Conservation (phyloP, 257 asterid genomes). For the Rehmannia glutinosa region DNA sequence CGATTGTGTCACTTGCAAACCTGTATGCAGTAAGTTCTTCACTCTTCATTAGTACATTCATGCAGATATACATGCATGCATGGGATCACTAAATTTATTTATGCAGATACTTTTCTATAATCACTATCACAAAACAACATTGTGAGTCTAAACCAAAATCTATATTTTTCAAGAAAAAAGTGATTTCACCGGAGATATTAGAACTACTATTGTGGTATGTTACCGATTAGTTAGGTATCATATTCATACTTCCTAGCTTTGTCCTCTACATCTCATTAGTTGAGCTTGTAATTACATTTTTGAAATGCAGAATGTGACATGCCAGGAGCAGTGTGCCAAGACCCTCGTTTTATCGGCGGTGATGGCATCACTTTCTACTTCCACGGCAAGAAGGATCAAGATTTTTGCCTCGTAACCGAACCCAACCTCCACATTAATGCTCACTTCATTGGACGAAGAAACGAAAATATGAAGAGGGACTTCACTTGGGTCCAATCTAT, state of each 20-base stretch:
- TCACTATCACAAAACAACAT: too few relatives aligned
- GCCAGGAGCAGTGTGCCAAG: constrained; percentile 79
- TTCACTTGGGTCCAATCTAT: constrained; percentile 75
- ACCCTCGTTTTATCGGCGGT: constrained; percentile 73
- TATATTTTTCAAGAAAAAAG: too few relatives aligned
- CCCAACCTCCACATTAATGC: constrained; percentile 56
- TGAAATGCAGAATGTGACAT: constrained; percentile 39
- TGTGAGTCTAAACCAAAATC: too few relatives aligned
- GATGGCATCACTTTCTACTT: constrained; percentile 73
- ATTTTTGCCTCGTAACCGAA: constrained; percentile 55
- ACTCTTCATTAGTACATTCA: background rate
- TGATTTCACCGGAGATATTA: too few relatives aligned
- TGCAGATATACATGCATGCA: background rate
- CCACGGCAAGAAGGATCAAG: constrained; percentile 51
- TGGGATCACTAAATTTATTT: too few relatives aligned
- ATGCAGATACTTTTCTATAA: too few relatives aligned
- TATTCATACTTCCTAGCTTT: too few relatives aligned
- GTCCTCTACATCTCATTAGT: background rate
- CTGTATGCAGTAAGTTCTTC: constrained; percentile 50
- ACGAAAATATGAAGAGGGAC: constrained; percentile 40
- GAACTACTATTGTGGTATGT: too few relatives aligned
- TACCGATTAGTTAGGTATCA: too few relatives aligned
- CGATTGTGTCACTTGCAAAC: constrained; percentile 56
- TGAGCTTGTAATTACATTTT: background rate
- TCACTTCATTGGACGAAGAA: constrained; percentile 54